Base-by-base conservation (phyloP, 208 protist species). In the Trypanosoma avium region DNA sequence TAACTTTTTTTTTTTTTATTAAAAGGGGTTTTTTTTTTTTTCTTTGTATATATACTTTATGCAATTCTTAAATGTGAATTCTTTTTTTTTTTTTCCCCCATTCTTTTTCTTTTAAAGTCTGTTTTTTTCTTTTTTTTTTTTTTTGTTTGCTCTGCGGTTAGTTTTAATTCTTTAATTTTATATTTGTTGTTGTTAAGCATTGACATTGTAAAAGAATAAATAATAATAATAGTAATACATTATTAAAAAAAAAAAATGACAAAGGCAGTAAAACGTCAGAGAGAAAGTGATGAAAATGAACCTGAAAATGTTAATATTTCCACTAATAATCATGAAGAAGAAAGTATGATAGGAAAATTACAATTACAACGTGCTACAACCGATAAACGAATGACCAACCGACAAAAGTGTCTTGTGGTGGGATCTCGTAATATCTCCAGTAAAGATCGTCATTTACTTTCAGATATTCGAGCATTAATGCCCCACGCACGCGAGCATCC, bases 401-500 rank as follows among this genome's bases (percentile, higher is more conserved):
- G 96, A 24, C 92, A 98, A 66, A 98, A 97, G 76, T 97, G 96
- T 56, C 71, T 99, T 2, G 79, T 98, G 52, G 65, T 98, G 2
- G 84, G 88, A 22, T 90, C 90, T 4, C 80, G 96, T 47, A 96
- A 88, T 50, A 97, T 98, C 54, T 82, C 71, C n/a, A 77, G 78
- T 55, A 88, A 92, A 56, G 82, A 97, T 54, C 86, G 97, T 40
- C 97, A 99, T 72, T 82, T 99, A 1, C 77, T 99, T 50, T 62
- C 72, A 0, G 97, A 99, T 67, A 70, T 99, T 27, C 82, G 86
- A 15, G 63, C 61, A 6, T 70, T 99, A 19, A 88, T 99, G 74
- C 97, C 98, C 27, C 97, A 99, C 79, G 82, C 81, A 19, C 95
- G 97, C 56, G 90, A 90, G 53, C 96, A 97, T 72, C 63, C 80